Percentiles rank a stretch among this genome's conserved stretches.
Conservation (phyloP, 768 basidiomycete genomes). For the Chlorophyllum brunneum region DNA sequence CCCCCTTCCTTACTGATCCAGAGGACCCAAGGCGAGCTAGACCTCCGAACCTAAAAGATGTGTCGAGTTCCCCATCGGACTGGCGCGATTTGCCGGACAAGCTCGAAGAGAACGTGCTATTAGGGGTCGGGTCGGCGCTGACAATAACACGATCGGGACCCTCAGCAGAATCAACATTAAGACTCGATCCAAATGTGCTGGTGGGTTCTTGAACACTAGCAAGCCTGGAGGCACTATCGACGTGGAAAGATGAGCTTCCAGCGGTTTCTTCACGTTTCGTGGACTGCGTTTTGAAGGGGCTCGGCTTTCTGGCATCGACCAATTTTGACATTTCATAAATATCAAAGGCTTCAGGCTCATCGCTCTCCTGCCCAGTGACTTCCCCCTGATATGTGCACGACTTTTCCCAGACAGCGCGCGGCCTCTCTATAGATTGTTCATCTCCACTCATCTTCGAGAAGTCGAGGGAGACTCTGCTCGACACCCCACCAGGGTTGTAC, state of each 20-base stretch:
- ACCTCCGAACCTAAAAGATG: slow-evolving; percentile 75
- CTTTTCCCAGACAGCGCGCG: too few species aligned
- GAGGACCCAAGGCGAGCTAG: slow-evolving; percentile 25
- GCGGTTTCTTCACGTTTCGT: slow-evolving; percentile 12
- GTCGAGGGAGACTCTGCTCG: neutral
- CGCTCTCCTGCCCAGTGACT: slow-evolving; percentile 4
- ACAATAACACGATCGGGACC: slow-evolving; percentile 35
- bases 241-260: slow-evolving; percentile 14
- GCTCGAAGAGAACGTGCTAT: slow-evolving; percentile 17
- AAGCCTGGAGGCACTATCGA: slow-evolving; percentile 14
- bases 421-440: slow-evolving; percentile 17
- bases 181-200: slow-evolving; percentile 21
- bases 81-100: slow-evolving; percentile 37
- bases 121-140: slow-evolving; percentile 20
- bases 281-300: slow-evolving; percentile 14
- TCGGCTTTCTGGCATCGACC: slow-evolving; percentile 28
- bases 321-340: slow-evolving; percentile 25
- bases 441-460: neutral
- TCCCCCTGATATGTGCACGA: too few species aligned
- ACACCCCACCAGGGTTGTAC: neutral
- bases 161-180: slow-evolving; percentile 10
- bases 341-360: slow-evolving; percentile 18
- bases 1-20: slow-evolving; percentile 18
- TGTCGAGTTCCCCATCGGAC: slow-evolving; percentile 66
- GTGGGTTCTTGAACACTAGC: slow-evolving; percentile 33